Evolutionary conservation across 176 grass and related monocot genomes (phyloP).

Genomic region (Triticum dicoccoides): DNA sequence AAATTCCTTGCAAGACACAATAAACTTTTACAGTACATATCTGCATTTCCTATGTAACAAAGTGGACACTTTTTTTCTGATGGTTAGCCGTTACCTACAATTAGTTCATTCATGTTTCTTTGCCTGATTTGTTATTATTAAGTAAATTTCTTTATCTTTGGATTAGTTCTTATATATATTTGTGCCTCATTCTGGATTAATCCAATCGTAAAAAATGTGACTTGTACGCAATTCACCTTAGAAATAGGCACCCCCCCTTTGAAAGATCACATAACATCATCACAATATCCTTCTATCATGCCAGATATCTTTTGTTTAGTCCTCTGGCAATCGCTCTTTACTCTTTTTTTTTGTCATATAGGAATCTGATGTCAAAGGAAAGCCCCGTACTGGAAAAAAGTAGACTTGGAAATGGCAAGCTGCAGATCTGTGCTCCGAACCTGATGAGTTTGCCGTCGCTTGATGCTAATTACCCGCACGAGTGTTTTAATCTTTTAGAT

Average conservation of each 20-base stretch:
- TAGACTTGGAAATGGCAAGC: slow-evolving; percentile 8
- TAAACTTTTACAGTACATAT: neutral
- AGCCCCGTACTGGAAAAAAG: slow-evolving; percentile 69
- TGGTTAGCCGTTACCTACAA: neutral
- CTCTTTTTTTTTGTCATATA: slow-evolving; percentile 30
- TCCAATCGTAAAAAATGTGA: neutral
- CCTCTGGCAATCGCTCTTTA: neutral
- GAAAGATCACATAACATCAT: neutral
- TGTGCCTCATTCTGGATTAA: neutral
- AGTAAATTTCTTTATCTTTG: neutral
- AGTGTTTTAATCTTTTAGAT: neutral
- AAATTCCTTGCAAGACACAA: neutral
- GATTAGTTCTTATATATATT: neutral
- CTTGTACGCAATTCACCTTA: neutral
- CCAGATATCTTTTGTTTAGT: neutral
- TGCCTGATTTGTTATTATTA: neutral
- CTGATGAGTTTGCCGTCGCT: neutral
- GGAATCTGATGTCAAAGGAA: slow-evolving; percentile 94
- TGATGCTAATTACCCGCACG: slow-evolving; percentile 5
- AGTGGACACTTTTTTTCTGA: neutral
- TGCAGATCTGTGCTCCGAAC: neutral
- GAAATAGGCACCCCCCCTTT: neutral
- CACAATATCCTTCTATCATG: neutral
- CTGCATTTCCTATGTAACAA: neutral
- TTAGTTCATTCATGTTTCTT: neutral